Base-by-base conservation (phyloP, 2,329 filamentous ascomycete species). In the Tolypocladium album region DNA sequence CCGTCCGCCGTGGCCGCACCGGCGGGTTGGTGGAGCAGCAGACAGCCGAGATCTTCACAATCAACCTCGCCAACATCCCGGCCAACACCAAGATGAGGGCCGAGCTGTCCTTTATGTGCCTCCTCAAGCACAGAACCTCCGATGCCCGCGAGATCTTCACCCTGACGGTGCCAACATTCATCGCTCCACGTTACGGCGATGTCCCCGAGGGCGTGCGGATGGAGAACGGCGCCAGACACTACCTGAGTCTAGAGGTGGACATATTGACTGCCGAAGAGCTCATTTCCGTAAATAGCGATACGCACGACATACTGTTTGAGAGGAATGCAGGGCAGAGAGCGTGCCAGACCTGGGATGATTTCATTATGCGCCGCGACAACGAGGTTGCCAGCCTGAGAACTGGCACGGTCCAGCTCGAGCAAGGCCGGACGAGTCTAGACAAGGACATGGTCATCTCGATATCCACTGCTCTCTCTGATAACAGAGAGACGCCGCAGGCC, bases 31-130 rank as follows among this genome's bases (percentile, higher is more conserved):
- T 61, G 15, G 57, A 63, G 12, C 59, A 63, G 45, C 22, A 63
- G 43, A 61, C 61, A 22, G 31, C 60, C 3, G 61, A 63, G 27
- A 60, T 63, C 24, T 63, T 63, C 60, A 63, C 58, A 40, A 61
- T 61, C 39, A 55, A 53, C 20, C 45, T 62, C 20, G 61, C 55
- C 40, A 62, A 62, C 59, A 62, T 62, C 36, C 58, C 57, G 3
- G 43, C 61, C 57, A 53, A 59, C 42, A 59, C 58, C 12, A 62
- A 58, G 45, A 57, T 63, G 47, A 42, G 57, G 53, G 57, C 59
- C 12, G 56, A 63, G 50, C 24, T 63, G 24, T 57, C 57, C 12
- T 62, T 62, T 11, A 62, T 62, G 42, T 57, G 55, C 12, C 53
- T 63, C 11, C 61, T 63, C 27, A 63, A 63, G 39, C 52, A 61